These are phyloP conservation scores for Xerocomellus intermedius DNA, from an alignment of 768 basidiomycete genomes.

Conservation along the genomic window DNA sequence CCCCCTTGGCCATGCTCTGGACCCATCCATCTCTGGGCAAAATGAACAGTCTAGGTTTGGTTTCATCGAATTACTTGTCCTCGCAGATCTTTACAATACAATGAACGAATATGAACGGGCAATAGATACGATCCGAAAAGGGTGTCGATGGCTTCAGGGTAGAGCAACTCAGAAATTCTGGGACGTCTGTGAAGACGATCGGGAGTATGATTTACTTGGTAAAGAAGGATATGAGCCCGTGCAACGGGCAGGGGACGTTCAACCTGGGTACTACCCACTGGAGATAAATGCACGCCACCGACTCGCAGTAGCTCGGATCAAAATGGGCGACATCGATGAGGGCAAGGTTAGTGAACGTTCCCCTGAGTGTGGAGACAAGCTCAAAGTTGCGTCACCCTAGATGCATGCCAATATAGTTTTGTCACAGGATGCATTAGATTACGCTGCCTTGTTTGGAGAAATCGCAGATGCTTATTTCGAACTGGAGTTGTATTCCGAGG, in stretches of 20 bases:
- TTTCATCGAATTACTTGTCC: slow-evolving; percentile 67
- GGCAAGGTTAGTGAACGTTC: slow-evolving; percentile 57
- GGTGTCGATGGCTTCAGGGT: slow-evolving; percentile 91
- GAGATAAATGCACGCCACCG: slow-evolving; percentile 62
- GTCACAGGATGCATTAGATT: slow-evolving; percentile 69
- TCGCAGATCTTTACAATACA: slow-evolving; percentile 81
- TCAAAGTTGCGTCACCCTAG: slow-evolving; percentile 36
- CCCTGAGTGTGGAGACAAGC: background rate
- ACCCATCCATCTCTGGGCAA: slow-evolving; percentile 15
- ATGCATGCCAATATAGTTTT: slow-evolving; percentile 75
- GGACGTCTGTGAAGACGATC: slow-evolving; percentile 81
- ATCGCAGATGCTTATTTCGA: slow-evolving; percentile 81
- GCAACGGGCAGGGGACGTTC: slow-evolving; percentile 46
- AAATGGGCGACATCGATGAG: slow-evolving; percentile 75
- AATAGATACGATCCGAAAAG: slow-evolving; percentile 65
- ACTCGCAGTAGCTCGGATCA: slow-evolving; percentile 78
- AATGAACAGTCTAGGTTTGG: slow-evolving; percentile 16
- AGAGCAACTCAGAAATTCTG: slow-evolving; percentile 70
- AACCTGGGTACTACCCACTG: slow-evolving; percentile 44
- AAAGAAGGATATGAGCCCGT: slow-evolving; percentile 44
- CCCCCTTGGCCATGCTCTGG: slow-evolving; percentile 42
- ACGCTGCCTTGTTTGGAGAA: slow-evolving; percentile 75
- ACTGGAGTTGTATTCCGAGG: slow-evolving; percentile 71
- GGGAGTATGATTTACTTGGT: slow-evolving; percentile 71
- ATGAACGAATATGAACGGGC: slow-evolving; percentile 67